Evolutionary conservation across 2,329 filamentous ascomycete species (phyloP), one percentile per base, ranked within the genome.

Genomic region (Tolypocladium guangdongense): DNA sequence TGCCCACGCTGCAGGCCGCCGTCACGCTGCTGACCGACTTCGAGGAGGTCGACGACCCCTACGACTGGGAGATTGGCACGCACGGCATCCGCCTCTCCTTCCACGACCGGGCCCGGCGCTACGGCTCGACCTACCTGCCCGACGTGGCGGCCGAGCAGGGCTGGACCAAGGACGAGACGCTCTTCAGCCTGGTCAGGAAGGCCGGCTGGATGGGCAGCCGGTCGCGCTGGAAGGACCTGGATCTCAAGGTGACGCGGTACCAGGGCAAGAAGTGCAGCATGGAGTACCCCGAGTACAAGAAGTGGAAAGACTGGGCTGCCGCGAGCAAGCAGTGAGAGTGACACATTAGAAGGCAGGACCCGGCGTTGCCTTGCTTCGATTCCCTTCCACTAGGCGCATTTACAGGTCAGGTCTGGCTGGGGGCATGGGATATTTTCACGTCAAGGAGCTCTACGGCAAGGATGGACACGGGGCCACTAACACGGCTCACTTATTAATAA

Each of bases 61-160:
- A 91, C 70, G 90, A 95, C 70, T 99, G 93, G 93, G 80, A 81
- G 30, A 71, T 99, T 20, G 93, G 92, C 57, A 81, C 76, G 2
- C 93, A 99, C 68, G 93, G 93, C 3, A 76, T 97, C 49, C 83
- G 90, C 45, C 90, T 99, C 60, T 86, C 82, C 50, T 97, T 99
- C 71, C 76, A 77, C n/a, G 77, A 89, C 60, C 78, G 83, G 59
- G 83, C 83, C 18, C 78, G 83, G 50, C 81, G 87, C 48, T 90
- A 89, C 65, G 88, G 90, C 18, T 81, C 90, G 1, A 96, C 93
- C 0, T 99, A 97, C 64, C 78, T 99, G 16, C 93, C 93, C 0
- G 89, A 96, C 66, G 90, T 99, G 7, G 87, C 92, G 11, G 74
- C 80, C 1, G 93, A 99, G 74, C 93, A 97, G 68, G 91, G 89